Conservation (phyloP, 1,284 basidiomycete genomes). For the Athelia sp. region DNA sequence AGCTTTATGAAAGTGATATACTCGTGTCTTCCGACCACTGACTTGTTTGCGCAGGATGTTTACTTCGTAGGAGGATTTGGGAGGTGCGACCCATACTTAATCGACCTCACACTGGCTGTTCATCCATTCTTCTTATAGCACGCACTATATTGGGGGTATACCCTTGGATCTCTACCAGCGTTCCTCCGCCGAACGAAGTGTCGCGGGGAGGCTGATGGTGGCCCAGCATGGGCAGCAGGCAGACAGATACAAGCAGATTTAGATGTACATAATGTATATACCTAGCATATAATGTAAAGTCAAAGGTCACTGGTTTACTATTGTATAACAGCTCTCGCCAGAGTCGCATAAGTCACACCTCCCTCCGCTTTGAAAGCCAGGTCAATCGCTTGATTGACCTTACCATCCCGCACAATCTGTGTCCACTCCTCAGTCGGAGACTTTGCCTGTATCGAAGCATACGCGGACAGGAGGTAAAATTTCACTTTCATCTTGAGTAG, state of each 20-base stretch:
- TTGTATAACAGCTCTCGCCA: slow-evolving; percentile 1
- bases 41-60: slow-evolving; percentile 30
- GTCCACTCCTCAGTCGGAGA: slow-evolving; percentile 37
- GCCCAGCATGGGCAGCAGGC: neutral
- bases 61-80: slow-evolving; percentile 70
- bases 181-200: slow-evolving; percentile 5
- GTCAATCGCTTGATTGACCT: slow-evolving; percentile 27
- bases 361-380: slow-evolving; percentile 18
- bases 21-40: no score
- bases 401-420: slow-evolving; percentile 27
- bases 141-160: slow-evolving; percentile 55
- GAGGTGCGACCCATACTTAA: slow-evolving; percentile 35
- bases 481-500: slow-evolving; percentile 27
- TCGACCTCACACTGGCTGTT: slow-evolving; percentile 7
- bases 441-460: slow-evolving; percentile 36
- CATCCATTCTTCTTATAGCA: slow-evolving; percentile 23
- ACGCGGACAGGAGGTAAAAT: slow-evolving; percentile 43
- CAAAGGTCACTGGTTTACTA: no score
- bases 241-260: no score
- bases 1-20: slow-evolving; percentile 1
- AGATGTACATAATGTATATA: no score
- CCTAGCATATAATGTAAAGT: no score
- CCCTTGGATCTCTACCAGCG: slow-evolving; percentile 45
- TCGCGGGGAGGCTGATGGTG: neutral
- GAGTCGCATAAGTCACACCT: slow-evolving; percentile 1